Percentiles rank a stretch among this genome's conserved stretches.
Conservation (phyloP, 345 rosid genomes). For the Bruguiera sexangula region DNA sequence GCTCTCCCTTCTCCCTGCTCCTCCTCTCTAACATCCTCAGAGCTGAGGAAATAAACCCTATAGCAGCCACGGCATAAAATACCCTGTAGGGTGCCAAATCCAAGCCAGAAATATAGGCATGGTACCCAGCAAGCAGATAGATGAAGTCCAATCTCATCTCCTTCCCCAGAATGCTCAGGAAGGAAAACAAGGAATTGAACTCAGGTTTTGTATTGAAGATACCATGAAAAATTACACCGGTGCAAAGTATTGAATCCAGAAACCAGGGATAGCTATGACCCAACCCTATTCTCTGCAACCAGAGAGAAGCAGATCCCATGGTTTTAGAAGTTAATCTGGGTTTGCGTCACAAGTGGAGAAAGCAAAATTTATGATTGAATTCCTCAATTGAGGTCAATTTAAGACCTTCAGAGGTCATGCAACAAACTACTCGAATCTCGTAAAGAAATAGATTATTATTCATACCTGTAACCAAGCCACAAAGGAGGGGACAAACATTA, state of each 20-base stretch:
- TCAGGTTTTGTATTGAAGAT: conserved; percentile 55
- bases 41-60: conserved; percentile 55
- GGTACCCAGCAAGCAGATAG: conserved; percentile 64
- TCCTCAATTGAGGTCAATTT: conserved; percentile 1
- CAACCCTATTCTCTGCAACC: conserved; percentile 73
- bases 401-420: neutral
- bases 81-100: conserved; percentile 72
- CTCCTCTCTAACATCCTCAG: conserved; percentile 49
- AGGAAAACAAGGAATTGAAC: conserved; percentile 45
- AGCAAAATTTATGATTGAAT: neutral
- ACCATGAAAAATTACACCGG: conserved; percentile 72
- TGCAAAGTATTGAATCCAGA: conserved; percentile 65
- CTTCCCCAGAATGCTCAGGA: conserved; percentile 40
- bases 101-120: conserved; percentile 67
- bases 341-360: neutral
- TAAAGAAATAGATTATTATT: conserved; percentile 5
- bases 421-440: neutral
- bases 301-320: neutral
- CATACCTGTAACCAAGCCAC: conserved; percentile 90
- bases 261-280: conserved; percentile 80
- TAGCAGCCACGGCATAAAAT: conserved; percentile 68
- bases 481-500: conserved; percentile 90
- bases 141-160: conserved; percentile 47
- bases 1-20: conserved; percentile 47
- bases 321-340: neutral